These are phyloP conservation scores for Pelargonium exstipulatum DNA, from an alignment of 441 rosid genomes.

Conservation along the genomic window DNA sequence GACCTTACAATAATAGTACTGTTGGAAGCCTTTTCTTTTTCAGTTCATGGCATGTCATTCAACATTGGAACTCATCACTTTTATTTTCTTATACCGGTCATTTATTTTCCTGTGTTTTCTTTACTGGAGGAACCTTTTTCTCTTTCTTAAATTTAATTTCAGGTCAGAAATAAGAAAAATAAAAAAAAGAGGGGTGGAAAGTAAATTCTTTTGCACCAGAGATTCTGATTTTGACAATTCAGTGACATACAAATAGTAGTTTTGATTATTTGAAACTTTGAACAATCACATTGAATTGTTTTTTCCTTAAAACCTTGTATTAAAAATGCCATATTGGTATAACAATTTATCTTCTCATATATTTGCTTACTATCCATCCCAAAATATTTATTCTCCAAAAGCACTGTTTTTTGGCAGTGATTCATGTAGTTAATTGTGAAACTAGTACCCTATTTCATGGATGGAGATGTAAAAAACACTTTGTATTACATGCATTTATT, in stretches of 20 bases:
- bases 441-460: no score
- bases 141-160: conserved; percentile 7
- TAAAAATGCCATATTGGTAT: no score
- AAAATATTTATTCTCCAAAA: no score
- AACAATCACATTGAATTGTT: not conserved
- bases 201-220: conserved; percentile 30
- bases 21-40: not conserved
- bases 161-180: conserved; percentile 19
- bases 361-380: no score
- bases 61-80: not conserved
- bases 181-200: conserved; percentile 31
- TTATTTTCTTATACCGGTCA: not conserved
- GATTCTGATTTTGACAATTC: conserved; percentile 65
- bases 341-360: no score
- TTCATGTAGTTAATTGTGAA: no score
- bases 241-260: not conserved
- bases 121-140: conserved; percentile 12
- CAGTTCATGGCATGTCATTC: not conserved
- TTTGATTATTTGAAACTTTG: not conserved
- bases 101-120: not conserved
- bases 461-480: no score
- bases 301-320: no score
- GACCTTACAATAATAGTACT: not conserved
- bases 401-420: no score
- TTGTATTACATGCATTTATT: no score